Conservation (phyloP, 2,329 filamentous ascomycete species). For the Podosphaera leucotricha region DNA sequence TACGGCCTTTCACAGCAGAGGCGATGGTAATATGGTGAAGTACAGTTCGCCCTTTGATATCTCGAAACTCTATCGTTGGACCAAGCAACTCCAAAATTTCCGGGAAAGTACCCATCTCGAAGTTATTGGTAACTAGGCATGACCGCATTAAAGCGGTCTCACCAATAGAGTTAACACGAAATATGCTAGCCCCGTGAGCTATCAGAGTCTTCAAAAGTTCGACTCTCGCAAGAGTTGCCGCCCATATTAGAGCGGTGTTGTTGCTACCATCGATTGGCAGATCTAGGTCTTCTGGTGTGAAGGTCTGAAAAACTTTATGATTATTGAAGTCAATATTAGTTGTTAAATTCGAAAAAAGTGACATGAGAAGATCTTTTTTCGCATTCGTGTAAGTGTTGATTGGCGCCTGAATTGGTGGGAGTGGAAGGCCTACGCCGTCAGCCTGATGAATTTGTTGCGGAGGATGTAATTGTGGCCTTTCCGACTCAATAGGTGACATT, state of each 20-base stretch:
- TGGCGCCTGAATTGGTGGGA: slow-evolving; percentile 40
- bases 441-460: slow-evolving; percentile 20
- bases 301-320: slow-evolving; percentile 51
- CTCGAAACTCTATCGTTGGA: slow-evolving; percentile 71
- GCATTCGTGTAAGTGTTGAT: slow-evolving; percentile 43
- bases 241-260: slow-evolving; percentile 89
- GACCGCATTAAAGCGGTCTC: slow-evolving; percentile 88
- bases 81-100: slow-evolving; percentile 76
- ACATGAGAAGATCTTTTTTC: slow-evolving; percentile 62
- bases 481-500: slow-evolving; percentile 51
- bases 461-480: slow-evolving; percentile 51
- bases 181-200: slow-evolving; percentile 63
- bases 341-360: slow-evolving; percentile 48
- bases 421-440: slow-evolving; percentile 31
- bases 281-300: slow-evolving; percentile 65
- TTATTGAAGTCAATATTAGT: slow-evolving; percentile 44
- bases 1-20: slow-evolving; percentile 82
- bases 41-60: slow-evolving; percentile 74
- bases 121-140: slow-evolving; percentile 79
- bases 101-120: slow-evolving; percentile 75
- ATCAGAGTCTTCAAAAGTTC: slow-evolving; percentile 63
- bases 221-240: slow-evolving; percentile 72
- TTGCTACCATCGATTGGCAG: slow-evolving; percentile 74
- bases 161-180: slow-evolving; percentile 66
- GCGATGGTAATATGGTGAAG: slow-evolving; percentile 92